Evolutionary conservation across 2,329 filamentous ascomycete genomes (phyloP).

Genomic region (Stachybotrys elegans): DNA sequence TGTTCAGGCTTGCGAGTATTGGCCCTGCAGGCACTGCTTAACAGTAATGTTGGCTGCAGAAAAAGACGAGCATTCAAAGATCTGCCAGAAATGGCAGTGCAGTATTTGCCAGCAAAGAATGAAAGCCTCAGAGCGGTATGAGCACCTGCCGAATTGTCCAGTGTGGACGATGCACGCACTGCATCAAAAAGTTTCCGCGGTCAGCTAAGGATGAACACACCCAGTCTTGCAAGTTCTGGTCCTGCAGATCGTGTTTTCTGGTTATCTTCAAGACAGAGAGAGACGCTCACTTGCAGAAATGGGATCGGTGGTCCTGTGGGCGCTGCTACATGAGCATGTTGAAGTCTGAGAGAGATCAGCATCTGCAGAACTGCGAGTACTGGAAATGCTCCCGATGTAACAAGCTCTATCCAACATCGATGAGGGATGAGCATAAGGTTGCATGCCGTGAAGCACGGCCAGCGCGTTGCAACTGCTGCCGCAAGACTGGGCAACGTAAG

Average conservation of each 20-base stretch:
- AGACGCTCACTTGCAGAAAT: slow-evolving; percentile 8
- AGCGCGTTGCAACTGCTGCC: slow-evolving; percentile 3
- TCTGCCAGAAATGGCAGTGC: slow-evolving; percentile 5
- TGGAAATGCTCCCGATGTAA: slow-evolving; percentile 5
- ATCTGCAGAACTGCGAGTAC: slow-evolving; percentile 7
- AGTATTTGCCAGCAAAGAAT: slow-evolving; percentile 1
- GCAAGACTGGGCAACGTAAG: slow-evolving; percentile 3
- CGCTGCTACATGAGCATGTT: slow-evolving; percentile 4
- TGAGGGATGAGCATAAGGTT: slow-evolving; percentile 5
- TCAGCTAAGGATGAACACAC: slow-evolving; percentile 4
- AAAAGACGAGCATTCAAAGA: slow-evolving; percentile 5
- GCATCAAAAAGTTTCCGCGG: slow-evolving; percentile 5
- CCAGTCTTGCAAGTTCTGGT: slow-evolving; percentile 5
- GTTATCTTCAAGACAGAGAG: slow-evolving; percentile 3
- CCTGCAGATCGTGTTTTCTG: not conserved
- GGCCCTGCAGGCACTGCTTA: slow-evolving; percentile 4
- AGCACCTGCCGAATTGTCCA: slow-evolving; percentile 6
- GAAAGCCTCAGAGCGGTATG: not conserved
- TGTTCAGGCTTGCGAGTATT: slow-evolving; percentile 6
- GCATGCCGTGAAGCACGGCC: slow-evolving; percentile 5
- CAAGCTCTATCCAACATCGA: slow-evolving; percentile 2
- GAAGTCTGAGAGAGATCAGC: slow-evolving; percentile 8
- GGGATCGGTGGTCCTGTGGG: slow-evolving; percentile 4
- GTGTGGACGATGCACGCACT: slow-evolving; percentile 5
- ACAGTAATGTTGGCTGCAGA: slow-evolving; percentile 4